Base-by-base conservation (phyloP, 208 protist genomes). In the Leishmania arabica region DNA sequence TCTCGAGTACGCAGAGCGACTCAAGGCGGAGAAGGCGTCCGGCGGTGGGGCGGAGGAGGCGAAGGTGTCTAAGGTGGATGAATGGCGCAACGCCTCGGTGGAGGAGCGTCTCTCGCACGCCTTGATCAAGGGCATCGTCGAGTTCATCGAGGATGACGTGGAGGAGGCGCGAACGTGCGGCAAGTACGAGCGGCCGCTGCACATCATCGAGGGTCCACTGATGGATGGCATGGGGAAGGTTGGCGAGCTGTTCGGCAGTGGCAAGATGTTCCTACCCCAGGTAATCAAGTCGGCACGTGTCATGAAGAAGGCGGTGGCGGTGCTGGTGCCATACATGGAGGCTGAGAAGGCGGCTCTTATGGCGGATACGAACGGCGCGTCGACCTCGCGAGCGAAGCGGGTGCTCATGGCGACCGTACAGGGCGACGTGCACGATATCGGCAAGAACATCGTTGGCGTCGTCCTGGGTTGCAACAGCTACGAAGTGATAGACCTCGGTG, bases 231-330 rank as follows among this genome's bases (percentile, higher is more conserved):
- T 99, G 98, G 92, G 84, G 81, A 86, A 93, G 24, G 98, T 99
- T 45, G 98, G 98, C 75, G 97, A 99, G 83, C 89, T 99, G 24
- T 99, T 99, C 81, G 98, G 98, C 58, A 88, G 95, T 21, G 98
- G 98, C 21, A 99, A 99, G 90, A 99, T 99, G 98, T 99, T 99
- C 85, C 89, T 99, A 71, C 98, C 98, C 37, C 98, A 99, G 88
- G 97, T 99, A 56, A 98, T 99, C 82, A 99, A 99, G 86, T 95
- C 88, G 2, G 98, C 98, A 31, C 87, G 97, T 51, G 98, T 99
- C 24, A 99, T 99, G 98, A 99, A 99, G 87, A 98, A 98, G 83
- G 98, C 97, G 9, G 98, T 99, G 8, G 97, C 95, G 27, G 91
- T 99, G 85, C 84, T 99, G n/a, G 95, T 99, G 40, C 98, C 98